Evolutionary conservation across 225 moss, liverwort and hornwort species (phyloP), one percentile per base, ranked within the genome.

Genomic region (Polytrichum formosum): DNA sequence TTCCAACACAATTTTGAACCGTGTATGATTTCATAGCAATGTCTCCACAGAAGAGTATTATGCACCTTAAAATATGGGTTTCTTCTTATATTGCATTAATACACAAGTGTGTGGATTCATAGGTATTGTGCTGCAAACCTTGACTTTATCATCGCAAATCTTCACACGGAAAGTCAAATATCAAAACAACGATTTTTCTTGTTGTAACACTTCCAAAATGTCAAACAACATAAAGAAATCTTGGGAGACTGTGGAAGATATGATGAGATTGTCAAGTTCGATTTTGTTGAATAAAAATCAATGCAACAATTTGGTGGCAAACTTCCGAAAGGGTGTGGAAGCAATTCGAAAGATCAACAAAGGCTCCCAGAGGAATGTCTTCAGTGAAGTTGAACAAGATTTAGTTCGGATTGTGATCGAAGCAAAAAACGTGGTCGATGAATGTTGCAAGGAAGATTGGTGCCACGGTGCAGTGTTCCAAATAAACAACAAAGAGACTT

Each of bases 401-500:
- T 58, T 58, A 6, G 6, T 58, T 22, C 20, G 22, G 7, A 58
- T 58, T 63, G 27, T 25, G 26, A 28, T 4, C 22, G 18, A 26
- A 13, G 53, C 21, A 22, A 67, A 30, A 28, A 28, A 19, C 7
- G 8, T 69, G 55, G 28, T 69, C 28, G 55, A 69, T 18, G 69
- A 69, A 21, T 69, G 68, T 69, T 69, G 68, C 19, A 27, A 27
- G 18, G 29, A 69, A 19, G 19, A 69, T 6, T 69, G 7, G 56
- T 20, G 5, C 30, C 55, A 18, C 2, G 29, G 5, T 56, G 55
- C 28, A 33, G 23, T 31, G 6, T 10, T 20, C 23, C 35, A 59
- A 35, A 25, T 61, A 6, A 61, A 70, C 55, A 68, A 68, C 22
- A 68, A 54, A 68, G 55, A 68, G 35, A n/a, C 54, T 26, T 68